Base-by-base conservation (phyloP, 176 grass and related monocot species). In the Aegilops tauschii region DNA sequence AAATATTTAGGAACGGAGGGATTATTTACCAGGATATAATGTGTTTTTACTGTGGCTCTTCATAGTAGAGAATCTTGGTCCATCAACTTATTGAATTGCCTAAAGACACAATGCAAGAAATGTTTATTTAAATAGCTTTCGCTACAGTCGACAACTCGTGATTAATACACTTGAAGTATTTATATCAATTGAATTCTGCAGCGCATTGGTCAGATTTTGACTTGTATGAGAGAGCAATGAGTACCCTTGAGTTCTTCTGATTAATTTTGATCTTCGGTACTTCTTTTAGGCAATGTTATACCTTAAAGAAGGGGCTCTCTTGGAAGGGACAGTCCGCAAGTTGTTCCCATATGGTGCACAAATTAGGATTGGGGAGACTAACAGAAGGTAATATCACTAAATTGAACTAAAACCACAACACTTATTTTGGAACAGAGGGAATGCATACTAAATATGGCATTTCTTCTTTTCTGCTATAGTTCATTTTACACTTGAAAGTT, bases 301-400 rank as follows among this genome's bases (percentile, higher is more conserved):
- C 69, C 86, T 98, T 82, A 93, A 82, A 83, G 91, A 95, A 87
- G 96, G 93, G 58, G 87, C 86, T 81, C 90, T 98, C 83, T 88
- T 95, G 83, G 85, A 91, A 94, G 96, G 96, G 23, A 93, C 91
- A 14, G 88, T 98, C 65, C 67, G 88, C 61, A 95, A 88, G 76
- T 86, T 95, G 68, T 89, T 95, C 89, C 64, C 96, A 78, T 98
- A 90, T 80, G 90, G 93, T 90, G 96, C 91, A 76, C 93, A 95
- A 73, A 90, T 93, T 80, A 92, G 63, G 58, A 93, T 98, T 70
- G 91, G 93, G 8, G 83, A 90, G 52, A 95, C 93, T 77, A 92
- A 98, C 45, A 93, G 91, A 92, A 82, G 87, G 96, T 93, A 93
- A 70, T n/a, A 52, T 91, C 54, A 40, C 35, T 80, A 58, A 54